Conservation (phyloP, 345 rosid genomes). For the Combretum micranthum region DNA sequence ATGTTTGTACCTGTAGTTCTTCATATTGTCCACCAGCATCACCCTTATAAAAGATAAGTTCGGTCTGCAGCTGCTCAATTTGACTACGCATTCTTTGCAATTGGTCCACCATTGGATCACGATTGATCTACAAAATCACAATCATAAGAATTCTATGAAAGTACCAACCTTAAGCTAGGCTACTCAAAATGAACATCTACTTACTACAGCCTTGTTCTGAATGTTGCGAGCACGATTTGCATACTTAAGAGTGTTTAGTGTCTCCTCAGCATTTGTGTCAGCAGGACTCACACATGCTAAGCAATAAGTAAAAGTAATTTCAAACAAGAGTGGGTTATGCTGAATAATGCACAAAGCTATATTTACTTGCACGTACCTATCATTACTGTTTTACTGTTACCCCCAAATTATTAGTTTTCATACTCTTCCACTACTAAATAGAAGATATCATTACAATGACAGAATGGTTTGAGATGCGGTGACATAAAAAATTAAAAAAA, state of each 20-base stretch:
- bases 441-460: no score
- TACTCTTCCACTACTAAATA: no score
- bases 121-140: constrained; percentile 50
- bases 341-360: neutral
- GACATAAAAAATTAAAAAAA: no score
- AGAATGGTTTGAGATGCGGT: no score
- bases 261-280: constrained; percentile 97
- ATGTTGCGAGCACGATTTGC: constrained; percentile 99
- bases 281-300: constrained; percentile 99
- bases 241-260: constrained; percentile 86
- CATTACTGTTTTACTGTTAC: constrained; percentile 98
- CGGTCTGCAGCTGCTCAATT: constrained; percentile 91
- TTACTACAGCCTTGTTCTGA: constrained; percentile 91
- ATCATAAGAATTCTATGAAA: neutral
- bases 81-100: constrained; percentile 87
- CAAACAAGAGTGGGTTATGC: neutral
- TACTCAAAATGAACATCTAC: constrained; percentile 10
- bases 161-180: neutral
- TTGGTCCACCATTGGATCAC: constrained; percentile 80
- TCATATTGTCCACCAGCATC: constrained; percentile 61
- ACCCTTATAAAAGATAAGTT: constrained; percentile 74
- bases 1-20: constrained; percentile 82
- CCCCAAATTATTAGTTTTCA: constrained; percentile 40
- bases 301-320: constrained; percentile 6
- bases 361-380: constrained; percentile 52